Evolutionary conservation across 139 green algal genomes (phyloP).

Genomic region (Chlorella ohadii): DNA sequence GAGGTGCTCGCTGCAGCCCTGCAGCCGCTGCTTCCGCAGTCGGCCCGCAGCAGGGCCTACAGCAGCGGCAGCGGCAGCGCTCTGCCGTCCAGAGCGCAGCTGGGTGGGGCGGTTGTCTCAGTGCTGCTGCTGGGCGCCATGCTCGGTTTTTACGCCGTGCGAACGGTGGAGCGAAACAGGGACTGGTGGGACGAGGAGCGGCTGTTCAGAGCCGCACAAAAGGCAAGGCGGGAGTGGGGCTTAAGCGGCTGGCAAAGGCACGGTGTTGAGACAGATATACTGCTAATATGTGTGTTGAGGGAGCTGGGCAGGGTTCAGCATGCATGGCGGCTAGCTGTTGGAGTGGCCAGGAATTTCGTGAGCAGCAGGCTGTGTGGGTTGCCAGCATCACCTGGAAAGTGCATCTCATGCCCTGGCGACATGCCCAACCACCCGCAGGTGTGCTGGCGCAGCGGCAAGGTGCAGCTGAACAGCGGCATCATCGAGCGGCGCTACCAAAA

Average conservation of each 20-base stretch:
- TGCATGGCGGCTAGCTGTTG: no score
- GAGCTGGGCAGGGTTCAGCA: no score
- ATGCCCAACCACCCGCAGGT: constrained; percentile 49
- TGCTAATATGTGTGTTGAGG: no score
- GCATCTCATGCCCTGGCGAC: no score
- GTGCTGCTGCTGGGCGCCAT: constrained; percentile 17
- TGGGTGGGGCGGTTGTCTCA: not conserved
- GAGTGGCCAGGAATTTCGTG: no score
- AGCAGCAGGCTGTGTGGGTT: no score
- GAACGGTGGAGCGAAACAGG: constrained; percentile 64
- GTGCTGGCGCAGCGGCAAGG: constrained; percentile 75
- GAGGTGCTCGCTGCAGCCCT: constrained; percentile 44
- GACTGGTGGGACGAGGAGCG: constrained; percentile 79
- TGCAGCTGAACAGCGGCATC: constrained; percentile 84
- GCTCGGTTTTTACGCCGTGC: constrained; percentile 39
- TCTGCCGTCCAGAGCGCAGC: not conserved
- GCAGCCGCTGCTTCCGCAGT: not conserved
- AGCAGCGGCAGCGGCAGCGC: not conserved
- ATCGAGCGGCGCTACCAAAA: constrained; percentile 59
- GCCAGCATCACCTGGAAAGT: no score
- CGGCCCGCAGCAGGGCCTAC: not conserved
- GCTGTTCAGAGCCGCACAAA: constrained; percentile 73
- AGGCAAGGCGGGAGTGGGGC: constrained; percentile 44
- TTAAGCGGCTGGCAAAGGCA: not conserved
- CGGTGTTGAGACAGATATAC: no score